Evolutionary conservation across 2,329 filamentous ascomycete species (phyloP).

Genomic region (Colletotrichum cereale): DNA sequence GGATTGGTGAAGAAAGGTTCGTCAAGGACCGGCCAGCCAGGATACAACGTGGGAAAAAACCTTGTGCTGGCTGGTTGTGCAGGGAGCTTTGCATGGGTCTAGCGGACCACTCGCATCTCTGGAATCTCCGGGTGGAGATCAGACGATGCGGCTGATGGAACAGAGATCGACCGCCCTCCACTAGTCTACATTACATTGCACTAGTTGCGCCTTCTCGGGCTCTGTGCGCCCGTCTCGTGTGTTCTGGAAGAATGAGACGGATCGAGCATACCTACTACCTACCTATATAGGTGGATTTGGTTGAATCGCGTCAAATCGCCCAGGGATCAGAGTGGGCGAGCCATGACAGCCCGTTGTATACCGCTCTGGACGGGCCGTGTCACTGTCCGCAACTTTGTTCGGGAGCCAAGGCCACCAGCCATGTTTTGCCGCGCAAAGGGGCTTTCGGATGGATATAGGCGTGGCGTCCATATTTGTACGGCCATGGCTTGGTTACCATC

Average conservation of each 20-base stretch:
- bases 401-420: conserved; percentile 10
- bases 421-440: conserved; percentile 6
- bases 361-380: conserved; percentile 12
- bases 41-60: conserved; percentile 39
- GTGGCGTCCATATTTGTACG: background rate
- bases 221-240: conserved; percentile 7
- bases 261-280: background rate
- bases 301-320: background rate
- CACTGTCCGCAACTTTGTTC: conserved; percentile 24
- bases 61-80: conserved; percentile 32
- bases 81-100: conserved; percentile 34
- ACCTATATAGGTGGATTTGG: no score
- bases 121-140: conserved; percentile 37
- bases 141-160: conserved; percentile 42
- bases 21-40: conserved; percentile 29
- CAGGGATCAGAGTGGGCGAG: background rate
- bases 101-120: conserved; percentile 41
- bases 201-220: background rate
- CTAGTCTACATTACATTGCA: background rate
- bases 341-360: background rate
- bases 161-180: conserved; percentile 36
- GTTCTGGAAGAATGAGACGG: conserved; percentile 16
- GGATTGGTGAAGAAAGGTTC: conserved; percentile 35
- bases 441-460: conserved; percentile 7
- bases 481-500: background rate